These are phyloP conservation scores for Sapria himalayana DNA, from an alignment of 345 rosid species.

Conservation along the genomic window DNA sequence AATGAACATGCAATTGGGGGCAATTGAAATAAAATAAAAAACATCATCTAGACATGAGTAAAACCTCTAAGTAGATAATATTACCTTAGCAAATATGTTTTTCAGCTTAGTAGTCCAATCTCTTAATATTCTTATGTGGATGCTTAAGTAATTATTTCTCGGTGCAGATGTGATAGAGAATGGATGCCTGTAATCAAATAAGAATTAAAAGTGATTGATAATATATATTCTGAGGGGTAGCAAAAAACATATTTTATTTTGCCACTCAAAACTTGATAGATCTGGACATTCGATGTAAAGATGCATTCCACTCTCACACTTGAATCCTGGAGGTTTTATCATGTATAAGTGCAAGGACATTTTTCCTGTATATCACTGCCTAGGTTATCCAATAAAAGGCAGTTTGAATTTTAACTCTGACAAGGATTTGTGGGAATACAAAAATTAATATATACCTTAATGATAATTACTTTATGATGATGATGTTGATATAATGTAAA, in stretches of 20 bases:
- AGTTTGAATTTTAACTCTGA: background rate
- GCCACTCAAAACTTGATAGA: slow-evolving; percentile 80
- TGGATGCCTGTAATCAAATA: slow-evolving; percentile 41
- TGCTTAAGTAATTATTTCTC: slow-evolving; percentile 52
- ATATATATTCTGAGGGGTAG: background rate
- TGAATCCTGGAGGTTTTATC: slow-evolving; percentile 62
- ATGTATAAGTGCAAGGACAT: slow-evolving; percentile 52
- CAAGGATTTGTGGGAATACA: background rate
- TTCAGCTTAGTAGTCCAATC: slow-evolving; percentile 66
- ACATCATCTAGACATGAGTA: too few species aligned
- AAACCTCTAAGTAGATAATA: too few species aligned
- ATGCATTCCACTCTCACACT: slow-evolving; percentile 71
- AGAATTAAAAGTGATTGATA: background rate
- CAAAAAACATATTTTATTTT: background rate
- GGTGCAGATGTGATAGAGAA: slow-evolving; percentile 83
- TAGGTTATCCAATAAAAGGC: slow-evolving; percentile 2
- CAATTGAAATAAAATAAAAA: too few species aligned
- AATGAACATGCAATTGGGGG: too few species aligned
- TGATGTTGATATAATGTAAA: slow-evolving; percentile 43
- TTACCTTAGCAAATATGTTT: slow-evolving; percentile 51
- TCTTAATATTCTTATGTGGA: slow-evolving; percentile 53
- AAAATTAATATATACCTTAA: background rate
- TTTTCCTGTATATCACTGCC: slow-evolving; percentile 65
- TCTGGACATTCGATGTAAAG: slow-evolving; percentile 71
- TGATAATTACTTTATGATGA: slow-evolving; percentile 32